Evolutionary conservation across 2,329 filamentous ascomycete genomes (phyloP), one percentile per base, ranked within the genome.

Genomic region (Colletotrichum chrysophilum): DNA sequence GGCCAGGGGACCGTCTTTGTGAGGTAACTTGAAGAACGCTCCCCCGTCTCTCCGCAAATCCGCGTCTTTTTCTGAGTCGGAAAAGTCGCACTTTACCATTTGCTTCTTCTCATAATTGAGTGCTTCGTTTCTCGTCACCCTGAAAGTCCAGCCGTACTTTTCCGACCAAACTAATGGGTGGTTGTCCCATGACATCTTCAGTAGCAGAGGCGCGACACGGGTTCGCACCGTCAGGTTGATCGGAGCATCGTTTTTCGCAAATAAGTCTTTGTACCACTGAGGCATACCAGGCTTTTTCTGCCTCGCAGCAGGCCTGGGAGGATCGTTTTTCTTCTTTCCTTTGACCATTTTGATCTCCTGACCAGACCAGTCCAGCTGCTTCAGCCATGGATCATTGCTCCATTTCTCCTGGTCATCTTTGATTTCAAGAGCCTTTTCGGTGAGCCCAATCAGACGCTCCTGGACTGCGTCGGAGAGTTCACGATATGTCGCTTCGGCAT

Each of bases 281-380:
- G 97, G 97, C 94, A 95, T 97, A 16, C 97, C 97, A 0, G 96
- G 96, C 86, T 94, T 95, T 88, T 98, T 99, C 83, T 99, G 97
- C 61, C 94, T 89, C 13, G 93, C 93, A 9, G 93, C 94, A 34
- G 94, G 95, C 60, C 95, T 89, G 3, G 94, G 94, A 13, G 94
- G 93, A 71, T 97, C 95, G 12, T 87, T 88, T 83, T 98, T 98
- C 85, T 94, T 96, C 87, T 97, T 98, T 5, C 93, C 94, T 83
- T 98, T 98, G 26, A 92, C 93, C 94, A 96, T 97, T 82, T 92
- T 96, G 77, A 98, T 89, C 83, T 98, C 95, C 84, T 98, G 96
- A 5, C 95, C 95, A 1, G 95, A 94, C 97, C 97, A 99, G 87
- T 99, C 96, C 68, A 99, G 90, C 87, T 99, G 97, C 78, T 90